Conservation (phyloP, 768 basidiomycete species). For the Pleurotus tuoliensis region DNA sequence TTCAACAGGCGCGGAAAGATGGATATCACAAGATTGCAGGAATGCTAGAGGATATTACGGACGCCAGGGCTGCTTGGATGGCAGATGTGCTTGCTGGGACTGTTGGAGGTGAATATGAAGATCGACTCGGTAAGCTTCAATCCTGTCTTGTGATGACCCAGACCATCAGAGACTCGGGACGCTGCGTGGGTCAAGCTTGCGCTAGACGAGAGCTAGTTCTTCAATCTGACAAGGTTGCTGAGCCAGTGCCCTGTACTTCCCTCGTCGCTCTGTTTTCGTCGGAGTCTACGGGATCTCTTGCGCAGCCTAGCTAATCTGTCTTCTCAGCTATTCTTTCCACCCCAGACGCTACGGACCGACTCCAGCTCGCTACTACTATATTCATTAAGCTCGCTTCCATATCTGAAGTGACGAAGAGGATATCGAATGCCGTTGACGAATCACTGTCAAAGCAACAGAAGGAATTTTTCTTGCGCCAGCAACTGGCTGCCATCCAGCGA, state of each 20-base stretch:
- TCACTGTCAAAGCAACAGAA: constrained; percentile 86
- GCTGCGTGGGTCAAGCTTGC: neutral
- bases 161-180: neutral
- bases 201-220: neutral
- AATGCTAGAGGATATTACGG: constrained; percentile 71
- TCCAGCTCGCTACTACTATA: constrained; percentile 63
- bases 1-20: constrained; percentile 53
- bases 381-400: constrained; percentile 76
- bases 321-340: constrained; percentile 58
- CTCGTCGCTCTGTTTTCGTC: neutral
- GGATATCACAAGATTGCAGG: constrained; percentile 64
- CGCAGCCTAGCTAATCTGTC: constrained; percentile 1
- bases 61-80: constrained; percentile 65
- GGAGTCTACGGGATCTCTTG: neutral
- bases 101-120: constrained; percentile 62
- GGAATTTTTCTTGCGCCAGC: constrained; percentile 81
- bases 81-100: constrained; percentile 70
- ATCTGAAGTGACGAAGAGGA: constrained; percentile 77
- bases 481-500: constrained; percentile 75
- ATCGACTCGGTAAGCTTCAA: constrained; percentile 60
- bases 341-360: constrained; percentile 55
- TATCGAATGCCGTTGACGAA: constrained; percentile 76
- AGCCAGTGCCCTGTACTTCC: neutral
- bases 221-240: neutral
- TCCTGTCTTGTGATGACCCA: neutral